Evolutionary conservation across 2,329 filamentous ascomycete genomes (phyloP).

Genomic region (Tolypocladium inflatum): DNA sequence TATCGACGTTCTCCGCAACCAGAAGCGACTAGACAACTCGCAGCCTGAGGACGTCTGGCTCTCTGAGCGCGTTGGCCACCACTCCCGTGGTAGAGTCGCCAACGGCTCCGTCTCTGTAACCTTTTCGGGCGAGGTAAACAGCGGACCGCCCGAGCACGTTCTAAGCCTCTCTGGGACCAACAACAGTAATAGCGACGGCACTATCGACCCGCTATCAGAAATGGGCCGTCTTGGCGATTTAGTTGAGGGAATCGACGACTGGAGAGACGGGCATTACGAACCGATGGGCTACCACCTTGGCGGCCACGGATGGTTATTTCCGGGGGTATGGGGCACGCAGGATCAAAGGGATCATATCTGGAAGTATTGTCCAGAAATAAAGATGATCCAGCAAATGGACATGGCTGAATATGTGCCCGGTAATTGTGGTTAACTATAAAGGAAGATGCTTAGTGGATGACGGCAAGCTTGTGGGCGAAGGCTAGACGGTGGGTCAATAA

Average conservation of each 20-base stretch:
- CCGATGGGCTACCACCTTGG: constrained; percentile 52
- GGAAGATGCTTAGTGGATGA: too few species aligned
- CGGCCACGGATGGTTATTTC: constrained; percentile 36
- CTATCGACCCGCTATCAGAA: background rate
- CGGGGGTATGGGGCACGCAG: constrained; percentile 38
- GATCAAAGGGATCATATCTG: constrained; percentile 39
- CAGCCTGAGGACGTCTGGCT: constrained; percentile 50
- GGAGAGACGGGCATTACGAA: constrained; percentile 42
- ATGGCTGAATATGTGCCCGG: constrained; percentile 40
- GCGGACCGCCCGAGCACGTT: constrained; percentile 16
- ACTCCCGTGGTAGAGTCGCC: constrained; percentile 37
- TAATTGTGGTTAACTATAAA: constrained; percentile 21
- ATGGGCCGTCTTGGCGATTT: constrained; percentile 2
- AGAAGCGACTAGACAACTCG: constrained; percentile 31
- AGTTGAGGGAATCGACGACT: constrained; percentile 36
- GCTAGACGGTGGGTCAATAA: too few species aligned
- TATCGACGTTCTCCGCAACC: constrained; percentile 38
- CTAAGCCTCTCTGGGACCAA: background rate
- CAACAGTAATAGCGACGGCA: background rate
- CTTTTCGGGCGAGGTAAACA: constrained; percentile 41
- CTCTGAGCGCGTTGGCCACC: constrained; percentile 37
- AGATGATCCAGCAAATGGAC: constrained; percentile 48
- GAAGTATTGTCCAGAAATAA: constrained; percentile 49
- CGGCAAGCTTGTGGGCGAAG: too few species aligned
- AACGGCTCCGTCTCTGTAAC: constrained; percentile 38